Base-by-base conservation (phyloP, 2,329 filamentous ascomycete species). In the Gaeumannomyces tritici region DNA sequence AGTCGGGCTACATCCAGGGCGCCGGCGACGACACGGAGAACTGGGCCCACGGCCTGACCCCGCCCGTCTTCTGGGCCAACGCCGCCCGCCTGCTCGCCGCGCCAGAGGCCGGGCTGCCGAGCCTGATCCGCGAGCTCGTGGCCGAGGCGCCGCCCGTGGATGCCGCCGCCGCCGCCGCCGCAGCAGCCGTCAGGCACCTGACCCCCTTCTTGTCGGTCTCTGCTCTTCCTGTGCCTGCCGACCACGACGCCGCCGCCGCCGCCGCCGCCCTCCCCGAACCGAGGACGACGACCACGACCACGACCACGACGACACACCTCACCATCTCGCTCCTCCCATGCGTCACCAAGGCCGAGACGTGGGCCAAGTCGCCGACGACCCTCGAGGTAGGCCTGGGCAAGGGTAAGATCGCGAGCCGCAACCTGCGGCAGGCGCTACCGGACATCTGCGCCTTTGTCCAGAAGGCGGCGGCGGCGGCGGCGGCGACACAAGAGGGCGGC, bases 21-120 rank as follows among this genome's bases (percentile, higher is more conserved):
- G 93, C 93, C 0, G 95, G 89, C 2, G 95, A 99, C 73, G 95
- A 99, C 72, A 91, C 89, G 15, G 95, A 99, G 78, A 91, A 90
- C 67, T 99, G 95, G 95, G 89, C 92, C 1, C 77, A 83, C 61
- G 91, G 91, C 0, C 81, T 98, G 21, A 95, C 90, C 0, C 85
- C 93, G 0, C 72, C 77, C 0, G 66, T 93, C 0, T 99, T 96
- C 75, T 99, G 95, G 95, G 74, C 74, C 2, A 79, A 96, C 67
- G 78, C 77, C 55, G 77, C 83, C 0, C 54, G 70, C 7, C 77
- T 98, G 13, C 76, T 96, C 26, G 73, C 73, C 0, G 82, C 87
- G 0, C 70, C 82, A 0, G 93, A 97, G 69, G 81, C 84, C 12
- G 85, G 91, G 2, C 73, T 85, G 0, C 79, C 81, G 0, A 77